Percentiles rank a stretch among this genome's conserved stretches.
These are phyloP conservation scores for Rhodotorula kratochvilovae DNA, from an alignment of 768 basidiomycete species.

Conservation along the genomic window DNA sequence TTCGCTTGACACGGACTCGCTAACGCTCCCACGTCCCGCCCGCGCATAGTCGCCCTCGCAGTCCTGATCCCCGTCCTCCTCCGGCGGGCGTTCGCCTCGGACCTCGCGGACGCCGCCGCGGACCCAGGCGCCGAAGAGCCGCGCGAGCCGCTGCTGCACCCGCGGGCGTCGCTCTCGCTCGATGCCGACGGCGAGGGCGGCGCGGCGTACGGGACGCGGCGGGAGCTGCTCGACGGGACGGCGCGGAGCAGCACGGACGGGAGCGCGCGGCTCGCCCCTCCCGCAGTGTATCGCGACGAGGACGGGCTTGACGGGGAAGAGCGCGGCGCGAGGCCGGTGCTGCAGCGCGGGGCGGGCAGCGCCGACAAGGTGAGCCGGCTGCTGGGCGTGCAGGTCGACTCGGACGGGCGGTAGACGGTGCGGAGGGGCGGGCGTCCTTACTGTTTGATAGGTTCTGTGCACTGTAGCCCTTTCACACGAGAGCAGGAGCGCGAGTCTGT, in stretches of 20 bases:
- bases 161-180: slow-evolving; percentile 5
- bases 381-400: slow-evolving; percentile 23
- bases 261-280: neutral
- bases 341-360: slow-evolving; percentile 15
- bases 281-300: slow-evolving; percentile 4
- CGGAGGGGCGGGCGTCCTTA: no score
- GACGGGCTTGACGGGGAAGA: neutral
- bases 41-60: slow-evolving; percentile 33
- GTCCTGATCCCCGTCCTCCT: slow-evolving; percentile 34
- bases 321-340: slow-evolving; percentile 11
- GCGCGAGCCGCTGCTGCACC: slow-evolving; percentile 5
- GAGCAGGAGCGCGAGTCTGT: no score
- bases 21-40: no score
- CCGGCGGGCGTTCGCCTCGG: slow-evolving; percentile 14
- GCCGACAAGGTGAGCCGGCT: slow-evolving; percentile 20
- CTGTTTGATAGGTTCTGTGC: no score
- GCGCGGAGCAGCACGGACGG: slow-evolving; percentile 15
- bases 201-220: neutral
- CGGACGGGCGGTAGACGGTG: neutral
- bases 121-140: slow-evolving; percentile 4
- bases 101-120: slow-evolving; percentile 24
- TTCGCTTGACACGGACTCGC: neutral
- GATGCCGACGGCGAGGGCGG: neutral
- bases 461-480: no score
- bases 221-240: neutral